phyloP scores from a whole-genome alignment of 129 eudicot species.

The Flaveria robusta region DNA sequence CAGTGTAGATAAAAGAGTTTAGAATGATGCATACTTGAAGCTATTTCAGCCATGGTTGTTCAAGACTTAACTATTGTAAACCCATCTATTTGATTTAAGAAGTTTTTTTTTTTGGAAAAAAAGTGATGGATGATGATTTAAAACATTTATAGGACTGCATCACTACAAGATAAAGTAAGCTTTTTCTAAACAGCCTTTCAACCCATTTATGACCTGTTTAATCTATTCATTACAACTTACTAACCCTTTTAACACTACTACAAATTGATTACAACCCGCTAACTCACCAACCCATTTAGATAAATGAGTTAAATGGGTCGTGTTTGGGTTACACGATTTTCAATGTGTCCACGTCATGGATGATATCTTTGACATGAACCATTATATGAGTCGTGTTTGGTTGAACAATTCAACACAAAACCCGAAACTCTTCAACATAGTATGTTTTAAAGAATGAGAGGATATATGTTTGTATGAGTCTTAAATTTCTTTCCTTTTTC shows the following conservation, averaged over 20 bases:
- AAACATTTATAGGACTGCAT: not conserved
- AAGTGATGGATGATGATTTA: not conserved
- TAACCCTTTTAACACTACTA: too few relatives aligned
- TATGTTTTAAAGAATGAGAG: not conserved
- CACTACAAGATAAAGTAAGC: not conserved
- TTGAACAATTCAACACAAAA: too few relatives aligned
- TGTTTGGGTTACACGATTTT: too few relatives aligned
- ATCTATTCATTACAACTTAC: too few relatives aligned
- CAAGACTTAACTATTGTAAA: not conserved
- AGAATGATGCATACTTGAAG: slow-evolving; percentile 4
- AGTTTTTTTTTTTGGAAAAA: not conserved
- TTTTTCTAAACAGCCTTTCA: too few relatives aligned
- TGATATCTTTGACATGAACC: too few relatives aligned
- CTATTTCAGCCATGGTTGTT: not conserved
- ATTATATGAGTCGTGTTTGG: too few relatives aligned
- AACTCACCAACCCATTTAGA: too few relatives aligned
- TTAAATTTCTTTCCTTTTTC: not conserved
- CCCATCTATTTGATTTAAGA: slow-evolving; percentile 4
- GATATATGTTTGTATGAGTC: not conserved
- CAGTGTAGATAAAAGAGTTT: slow-evolving; percentile 7
- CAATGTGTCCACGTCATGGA: too few relatives aligned
- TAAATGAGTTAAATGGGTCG: too few relatives aligned
- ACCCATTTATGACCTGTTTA: too few relatives aligned
- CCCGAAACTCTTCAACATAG: not conserved
- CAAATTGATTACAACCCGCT: too few relatives aligned